phyloP scores from a whole-genome alignment of 1,139 yeast species.

The Groenewaldozyma auringiensis region DNA sequence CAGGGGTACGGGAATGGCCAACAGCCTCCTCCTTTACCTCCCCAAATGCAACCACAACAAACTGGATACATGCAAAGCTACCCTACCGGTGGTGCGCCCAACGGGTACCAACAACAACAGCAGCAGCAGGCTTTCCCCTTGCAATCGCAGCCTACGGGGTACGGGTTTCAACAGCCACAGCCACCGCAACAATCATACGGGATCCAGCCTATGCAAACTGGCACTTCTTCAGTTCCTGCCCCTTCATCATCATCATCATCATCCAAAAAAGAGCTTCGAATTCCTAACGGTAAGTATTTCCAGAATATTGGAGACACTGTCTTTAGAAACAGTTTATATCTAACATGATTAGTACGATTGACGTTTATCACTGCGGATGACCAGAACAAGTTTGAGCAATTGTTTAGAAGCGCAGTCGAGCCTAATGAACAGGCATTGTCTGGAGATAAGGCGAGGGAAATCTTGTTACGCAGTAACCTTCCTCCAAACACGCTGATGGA shows the following conservation, averaged over 20 bases:
- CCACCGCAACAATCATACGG: not conserved
- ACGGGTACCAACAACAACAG: constrained; percentile 10
- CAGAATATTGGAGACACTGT: too few relatives aligned
- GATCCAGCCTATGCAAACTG: not conserved
- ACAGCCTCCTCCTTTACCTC: constrained; percentile 10
- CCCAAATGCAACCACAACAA: constrained; percentile 8
- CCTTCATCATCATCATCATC: not conserved
- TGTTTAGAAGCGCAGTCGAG: constrained; percentile 73
- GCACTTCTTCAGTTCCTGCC: too few relatives aligned
- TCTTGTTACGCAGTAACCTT: constrained; percentile 73
- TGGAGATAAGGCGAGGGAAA: constrained; percentile 72
- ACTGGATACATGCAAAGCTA: constrained; percentile 12
- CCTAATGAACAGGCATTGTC: constrained; percentile 67
- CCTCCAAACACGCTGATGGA: constrained; percentile 71
- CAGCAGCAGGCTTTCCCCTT: constrained; percentile 17
- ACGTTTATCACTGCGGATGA: constrained; percentile 80
- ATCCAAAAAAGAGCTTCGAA: constrained; percentile 4
- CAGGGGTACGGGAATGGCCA: constrained; percentile 10
- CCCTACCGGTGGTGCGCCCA: constrained; percentile 15
- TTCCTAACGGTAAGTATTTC: constrained; percentile 8
- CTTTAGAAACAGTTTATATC: too few relatives aligned
- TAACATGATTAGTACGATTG: constrained; percentile 54
- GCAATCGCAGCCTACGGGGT: constrained; percentile 9
- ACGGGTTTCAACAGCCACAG: constrained; percentile 12
- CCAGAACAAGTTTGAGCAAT: constrained; percentile 74